Evolutionary conservation across 352 stramenopile genomes (phyloP).

Genomic region (Pythium aquatile): DNA sequence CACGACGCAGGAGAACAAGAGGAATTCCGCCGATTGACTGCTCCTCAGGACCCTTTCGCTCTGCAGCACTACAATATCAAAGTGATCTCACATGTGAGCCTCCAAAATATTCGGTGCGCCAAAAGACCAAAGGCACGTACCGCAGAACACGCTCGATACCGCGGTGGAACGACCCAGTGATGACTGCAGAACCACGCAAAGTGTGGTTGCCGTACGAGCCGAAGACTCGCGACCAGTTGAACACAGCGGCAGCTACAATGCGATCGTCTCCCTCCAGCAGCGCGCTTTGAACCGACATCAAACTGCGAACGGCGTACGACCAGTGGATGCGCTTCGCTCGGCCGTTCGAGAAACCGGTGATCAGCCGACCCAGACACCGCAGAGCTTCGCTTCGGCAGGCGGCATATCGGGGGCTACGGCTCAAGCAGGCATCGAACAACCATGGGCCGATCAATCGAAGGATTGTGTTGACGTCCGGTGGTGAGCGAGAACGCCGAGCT

Average conservation of each 20-base stretch:
- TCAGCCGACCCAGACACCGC: conserved; percentile 69
- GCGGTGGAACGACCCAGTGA: conserved; percentile 78
- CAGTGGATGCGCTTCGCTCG: conserved; percentile 81
- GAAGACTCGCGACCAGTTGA: conserved; percentile 85
- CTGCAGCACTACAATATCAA: conserved; percentile 8
- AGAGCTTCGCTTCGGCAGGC: conserved; percentile 73
- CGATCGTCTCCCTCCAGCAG: conserved; percentile 80
- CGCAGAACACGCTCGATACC: conserved; percentile 76
- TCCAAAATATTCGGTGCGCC: conserved; percentile 31
- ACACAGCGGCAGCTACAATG: conserved; percentile 75
- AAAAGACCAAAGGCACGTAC: conserved; percentile 30
- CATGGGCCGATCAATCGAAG: conserved; percentile 75
- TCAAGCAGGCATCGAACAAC: conserved; percentile 85
- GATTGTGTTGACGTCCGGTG: conserved; percentile 86
- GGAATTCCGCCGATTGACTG: conserved; percentile 72
- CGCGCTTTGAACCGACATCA: conserved; percentile 80
- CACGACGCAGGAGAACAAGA: conserved; percentile 66
- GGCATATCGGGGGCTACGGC: conserved; percentile 64
- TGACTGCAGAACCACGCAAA: conserved; percentile 67
- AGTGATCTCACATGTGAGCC: conserved; percentile 10
- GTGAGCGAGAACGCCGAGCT: conserved; percentile 43
- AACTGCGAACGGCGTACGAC: conserved; percentile 77
- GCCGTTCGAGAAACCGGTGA: conserved; percentile 66
- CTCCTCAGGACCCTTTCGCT: conserved; percentile 39
- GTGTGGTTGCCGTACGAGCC: conserved; percentile 81